Conservation (phyloP, 2,329 filamentous ascomycete genomes). For the Arthroderma sp. region DNA sequence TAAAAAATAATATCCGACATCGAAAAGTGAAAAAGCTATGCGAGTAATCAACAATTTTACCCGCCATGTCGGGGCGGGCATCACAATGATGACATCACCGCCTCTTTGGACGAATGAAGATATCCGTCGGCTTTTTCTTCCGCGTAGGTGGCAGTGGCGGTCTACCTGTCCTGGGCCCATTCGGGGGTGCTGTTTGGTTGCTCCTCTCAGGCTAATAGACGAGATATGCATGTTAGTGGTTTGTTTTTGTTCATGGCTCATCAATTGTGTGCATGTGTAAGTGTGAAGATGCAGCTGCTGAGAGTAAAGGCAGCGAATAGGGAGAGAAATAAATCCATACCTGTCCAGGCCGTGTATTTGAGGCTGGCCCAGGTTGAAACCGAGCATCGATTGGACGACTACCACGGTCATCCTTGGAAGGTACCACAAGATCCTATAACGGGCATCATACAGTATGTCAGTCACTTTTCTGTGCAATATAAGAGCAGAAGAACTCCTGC, state of each 20-base stretch:
- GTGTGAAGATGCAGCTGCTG: too few relatives aligned
- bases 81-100: constrained; percentile 7
- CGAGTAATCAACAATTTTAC: too few relatives aligned
- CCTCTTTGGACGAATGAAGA: constrained; percentile 30
- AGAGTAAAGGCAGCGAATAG: too few relatives aligned
- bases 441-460: constrained; percentile 9
- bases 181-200: not conserved
- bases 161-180: constrained; percentile 1
- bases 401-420: constrained; percentile 25
- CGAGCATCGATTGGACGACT: constrained; percentile 14
- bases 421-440: constrained; percentile 25
- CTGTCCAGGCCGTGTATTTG: not conserved
- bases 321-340: too few relatives aligned
- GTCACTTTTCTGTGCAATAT: not conserved
- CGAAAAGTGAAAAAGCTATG: too few relatives aligned
- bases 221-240: too few relatives aligned
- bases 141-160: constrained; percentile 19
- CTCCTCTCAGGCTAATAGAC: too few relatives aligned
- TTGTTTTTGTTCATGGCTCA: too few relatives aligned
- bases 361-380: constrained; percentile 1
- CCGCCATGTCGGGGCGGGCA: too few relatives aligned
- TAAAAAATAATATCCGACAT: too few relatives aligned
- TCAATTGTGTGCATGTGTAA: too few relatives aligned
- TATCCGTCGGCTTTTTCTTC: constrained; percentile 27
- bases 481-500: not conserved